Base-by-base conservation (phyloP, 1,139 yeast genomes). In the Kluyveromyces sp. region DNA sequence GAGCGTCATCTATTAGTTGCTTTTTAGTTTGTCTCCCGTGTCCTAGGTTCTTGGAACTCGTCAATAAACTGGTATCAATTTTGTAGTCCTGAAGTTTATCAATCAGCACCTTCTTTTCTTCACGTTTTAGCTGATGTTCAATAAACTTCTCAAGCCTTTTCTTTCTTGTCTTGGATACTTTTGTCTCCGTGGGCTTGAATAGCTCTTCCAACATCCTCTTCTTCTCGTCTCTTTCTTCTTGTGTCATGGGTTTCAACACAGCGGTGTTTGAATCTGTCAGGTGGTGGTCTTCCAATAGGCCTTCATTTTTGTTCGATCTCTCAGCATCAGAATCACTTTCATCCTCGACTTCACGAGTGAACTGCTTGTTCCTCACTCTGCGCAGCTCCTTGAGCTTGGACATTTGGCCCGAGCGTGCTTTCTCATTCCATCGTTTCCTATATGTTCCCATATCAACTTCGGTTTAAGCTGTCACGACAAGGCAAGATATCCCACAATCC, bases 41-140 rank as follows among this genome's bases (percentile, higher is more conserved):
- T 45, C 96, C 96, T 41, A 89, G 70, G 2, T 76, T 73, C 60
- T 85, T 86, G 32, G 94, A 75, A 33, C 92, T 82, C 17, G 79
- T 79, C 52, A 86, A 67, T 15, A 76, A 56, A 0, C 78, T 66
- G 0, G 95, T 79, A 56, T 89, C 95, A 36, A 89, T 74, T 50
- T 80, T 78, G 1, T 94, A 80, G 18, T 72, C 72, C 33, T 82
- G 72, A 38, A 92, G 71, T 60, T 88, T 89, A 47, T 81, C 80
- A 37, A 92, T 69, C 46, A 92, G 69, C 3, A 75, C 75, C 54
- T 83, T 85, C 65, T 85, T 86, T 65, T 92, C 97, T 61, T 89
- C 95, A 60, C 95, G 74, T 54, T 84, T 83, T 51, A 92, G 64
- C 63, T 92, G 97, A 64, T 84, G 94, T 49, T 88, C 96, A 30